Evolutionary conservation across 495 filamentous ascomycete genomes (phyloP).

Genomic region (Penicillium macrosclerotiorum): DNA sequence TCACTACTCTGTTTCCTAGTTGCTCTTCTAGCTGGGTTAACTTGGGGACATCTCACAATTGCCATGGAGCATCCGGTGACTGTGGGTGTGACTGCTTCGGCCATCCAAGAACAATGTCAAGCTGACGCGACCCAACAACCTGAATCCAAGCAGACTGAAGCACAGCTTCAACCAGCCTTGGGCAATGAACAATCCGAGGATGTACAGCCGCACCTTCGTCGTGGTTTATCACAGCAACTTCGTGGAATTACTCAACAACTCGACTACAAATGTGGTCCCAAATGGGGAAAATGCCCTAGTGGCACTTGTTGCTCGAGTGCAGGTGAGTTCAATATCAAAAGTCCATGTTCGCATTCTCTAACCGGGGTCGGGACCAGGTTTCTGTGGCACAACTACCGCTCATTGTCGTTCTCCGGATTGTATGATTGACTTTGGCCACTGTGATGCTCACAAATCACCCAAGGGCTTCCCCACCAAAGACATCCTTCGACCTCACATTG

Average conservation of each 20-base stretch:
- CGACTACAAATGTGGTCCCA: conserved; percentile 38
- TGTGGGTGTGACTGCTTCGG: neutral
- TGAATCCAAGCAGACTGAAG: neutral
- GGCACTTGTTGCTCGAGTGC: conserved; percentile 63
- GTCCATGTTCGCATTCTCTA: conserved; percentile 15
- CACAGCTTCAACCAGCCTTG: neutral
- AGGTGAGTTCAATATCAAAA: conserved; percentile 40
- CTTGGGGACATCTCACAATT: neutral
- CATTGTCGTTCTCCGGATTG: conserved; percentile 72
- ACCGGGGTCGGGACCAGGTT: conserved; percentile 28
- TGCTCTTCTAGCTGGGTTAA: conserved; percentile 4
- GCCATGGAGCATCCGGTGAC: neutral
- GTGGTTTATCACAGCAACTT: no score
- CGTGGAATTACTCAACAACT: conserved; percentile 16
- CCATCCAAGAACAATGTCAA: neutral
- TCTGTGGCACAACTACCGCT: conserved; percentile 58
- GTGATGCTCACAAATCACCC: conserved; percentile 67
- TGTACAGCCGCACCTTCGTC: conserved; percentile 8
- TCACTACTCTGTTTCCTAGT: conserved; percentile 12
- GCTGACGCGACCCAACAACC: neutral
- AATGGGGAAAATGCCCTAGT: conserved; percentile 49
- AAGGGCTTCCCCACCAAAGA: conserved; percentile 57
- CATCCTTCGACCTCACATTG: conserved; percentile 58
- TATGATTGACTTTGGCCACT: conserved; percentile 64
- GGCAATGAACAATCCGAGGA: neutral